Evolutionary conservation across 2,329 filamentous ascomycete genomes (phyloP), one percentile per base, ranked within the genome.

Genomic region (Aspergillus bombycis): DNA sequence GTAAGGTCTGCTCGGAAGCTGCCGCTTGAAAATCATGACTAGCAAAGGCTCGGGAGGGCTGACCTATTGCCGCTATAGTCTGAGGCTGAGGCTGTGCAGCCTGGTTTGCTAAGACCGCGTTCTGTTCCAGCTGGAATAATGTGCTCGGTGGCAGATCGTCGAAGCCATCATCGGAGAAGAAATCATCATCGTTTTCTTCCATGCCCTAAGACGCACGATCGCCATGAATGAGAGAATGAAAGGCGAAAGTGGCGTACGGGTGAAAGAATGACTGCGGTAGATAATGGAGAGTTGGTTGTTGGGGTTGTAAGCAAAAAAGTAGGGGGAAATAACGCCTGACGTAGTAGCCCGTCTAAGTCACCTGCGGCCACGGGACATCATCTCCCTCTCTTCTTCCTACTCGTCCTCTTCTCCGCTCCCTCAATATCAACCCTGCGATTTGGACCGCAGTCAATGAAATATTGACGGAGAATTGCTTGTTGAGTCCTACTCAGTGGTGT

Each of bases 101-200:
- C 67, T 81, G 81, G 2, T 79, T 81, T n/a, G 79, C 79, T 63
- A 73, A 73, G 58, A 76, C 76, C n/a, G 81, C 81, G 70, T 78
- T 73, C 62, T 82, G 75, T 67, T 83, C 81, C 46, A 84, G 72
- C 67, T 81, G 74, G 63, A 79, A 72, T 57, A 81, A 70, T 23
- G 80, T 78, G 60, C 79, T 72, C 32, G 78, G 73, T 52, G 80
- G 77, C 59, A 83, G 73, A 62, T 77, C 77, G 63, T 82, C 81
- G 69, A 81, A 78, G 65, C 76, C 77, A 65, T 82, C 79, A 67
- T 82, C 81, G 62, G 79, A 82, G 72, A 82, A 82, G 70, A 78
- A 78, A 62, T 81, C 80, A 72, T 82, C 79, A 70, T 81, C 80
- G 73, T 76, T 78, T 71, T 77, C 76, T 75, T 81, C 81, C 81